Base-by-base conservation (phyloP, 140 eudicot genomes). In the Cichorium intybus region DNA sequence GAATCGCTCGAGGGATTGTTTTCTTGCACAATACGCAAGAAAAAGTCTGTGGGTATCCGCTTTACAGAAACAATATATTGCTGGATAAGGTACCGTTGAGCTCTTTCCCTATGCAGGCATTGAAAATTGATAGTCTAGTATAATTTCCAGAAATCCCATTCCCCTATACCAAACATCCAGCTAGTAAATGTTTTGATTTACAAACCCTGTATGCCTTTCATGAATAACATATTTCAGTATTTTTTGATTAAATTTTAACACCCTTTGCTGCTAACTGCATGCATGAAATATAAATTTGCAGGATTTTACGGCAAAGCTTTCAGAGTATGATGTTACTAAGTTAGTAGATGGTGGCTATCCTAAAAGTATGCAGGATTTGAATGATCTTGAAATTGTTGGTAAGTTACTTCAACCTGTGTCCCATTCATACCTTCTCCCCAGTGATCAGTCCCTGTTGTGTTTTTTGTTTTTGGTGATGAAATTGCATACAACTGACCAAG, bases 261-360 rank as follows among this genome's bases (percentile, higher is more conserved):
- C 16, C 7, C 1, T 4, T 22, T 21, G 16, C 24, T 51, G 27
- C 15, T 22, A 65, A 16, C 14, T 45, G 3, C 0, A 5, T 2
- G 59, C 60, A 24, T 10, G 24, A 24, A 54, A 24, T 24, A 54
- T 23, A 52, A 24, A 27, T 26, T 22, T 69, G 39, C 66, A 69
- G 75, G 60, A 69, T 69, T 57, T 69, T 57, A 58, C 67, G 16
- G 67, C 49, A 15, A 69, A 69, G 55, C 57, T 69, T 69, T 57
- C 75, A 45, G 57, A 8, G 18, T 56, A 27, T 57, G 66, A 57
- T 1, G 14, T 6, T 54, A 5, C 21, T n/a, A 16, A 17, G 29
- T 49, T 50, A 1, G 4, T 31, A 23, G 31, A 27, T 5, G 48
- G 33, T 47, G 6, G 7, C 48, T 48, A 16, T 64, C 33, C 29